These are phyloP conservation scores for Helianthus tuberosus DNA, from an alignment of 129 eudicot genomes.

Conservation along the genomic window DNA sequence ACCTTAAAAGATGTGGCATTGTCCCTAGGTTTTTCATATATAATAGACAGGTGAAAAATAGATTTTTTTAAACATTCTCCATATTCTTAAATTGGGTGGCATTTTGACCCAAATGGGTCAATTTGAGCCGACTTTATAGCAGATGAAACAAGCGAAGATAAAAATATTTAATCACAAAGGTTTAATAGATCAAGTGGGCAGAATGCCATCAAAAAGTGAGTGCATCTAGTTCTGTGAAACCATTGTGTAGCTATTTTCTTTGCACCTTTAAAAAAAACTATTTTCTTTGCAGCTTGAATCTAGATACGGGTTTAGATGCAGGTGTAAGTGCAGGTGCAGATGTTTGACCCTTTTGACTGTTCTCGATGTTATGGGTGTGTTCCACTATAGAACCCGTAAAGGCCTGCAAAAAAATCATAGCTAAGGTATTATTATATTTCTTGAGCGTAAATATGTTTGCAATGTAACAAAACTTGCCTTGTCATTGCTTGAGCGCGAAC, in stretches of 20 bases:
- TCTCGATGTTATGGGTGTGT: slow-evolving; percentile 45
- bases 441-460: background rate
- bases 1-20: too few species aligned
- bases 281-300: slow-evolving; percentile 77
- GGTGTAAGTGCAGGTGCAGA: slow-evolving; percentile 27
- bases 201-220: background rate
- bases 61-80: too few species aligned
- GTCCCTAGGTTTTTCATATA: too few species aligned
- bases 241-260: slow-evolving; percentile 46
- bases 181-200: background rate
- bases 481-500: slow-evolving; percentile 10
- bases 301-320: slow-evolving; percentile 66
- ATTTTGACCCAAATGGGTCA: too few species aligned
- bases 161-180: too few species aligned
- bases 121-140: too few species aligned
- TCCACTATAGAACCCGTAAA: slow-evolving; percentile 83
- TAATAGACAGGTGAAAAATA: too few species aligned
- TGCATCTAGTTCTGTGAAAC: background rate
- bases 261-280: too few species aligned
- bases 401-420: slow-evolving; percentile 45
- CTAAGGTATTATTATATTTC: background rate
- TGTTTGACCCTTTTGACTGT: slow-evolving; percentile 38
- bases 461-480: slow-evolving; percentile 42
- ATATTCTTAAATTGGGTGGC: too few species aligned
- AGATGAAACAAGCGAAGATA: background rate